phyloP scores from a whole-genome alignment of 2,329 filamentous ascomycete genomes.

The Grosmannia clavigera region DNA sequence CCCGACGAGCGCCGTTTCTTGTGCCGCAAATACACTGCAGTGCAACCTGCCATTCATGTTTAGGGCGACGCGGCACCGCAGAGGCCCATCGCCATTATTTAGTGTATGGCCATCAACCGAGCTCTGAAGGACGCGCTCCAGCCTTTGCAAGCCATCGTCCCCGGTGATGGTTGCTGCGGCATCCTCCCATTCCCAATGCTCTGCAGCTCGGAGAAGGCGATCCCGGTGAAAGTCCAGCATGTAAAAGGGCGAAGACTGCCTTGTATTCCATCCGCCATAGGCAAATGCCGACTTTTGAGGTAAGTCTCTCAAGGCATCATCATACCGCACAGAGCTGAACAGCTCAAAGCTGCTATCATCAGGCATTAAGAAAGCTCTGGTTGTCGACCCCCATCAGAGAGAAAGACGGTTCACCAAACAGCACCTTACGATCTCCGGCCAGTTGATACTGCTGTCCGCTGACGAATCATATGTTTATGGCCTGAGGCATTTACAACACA shows the following conservation, averaged over 20 bases:
- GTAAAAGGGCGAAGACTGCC: constrained; percentile 52
- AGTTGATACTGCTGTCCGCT: background rate
- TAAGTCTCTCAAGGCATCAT: constrained; percentile 40
- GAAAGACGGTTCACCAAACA: background rate
- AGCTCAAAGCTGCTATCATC: constrained; percentile 39
- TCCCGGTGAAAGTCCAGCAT: constrained; percentile 70
- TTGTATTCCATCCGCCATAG: constrained; percentile 40
- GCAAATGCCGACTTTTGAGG: constrained; percentile 22
- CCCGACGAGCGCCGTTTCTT: constrained; percentile 31
- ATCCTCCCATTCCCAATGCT: constrained; percentile 40
- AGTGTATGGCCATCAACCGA: background rate
- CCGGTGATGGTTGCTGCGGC: constrained; percentile 34
- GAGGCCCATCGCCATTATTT: constrained; percentile 17
- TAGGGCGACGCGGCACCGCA: constrained; percentile 45
- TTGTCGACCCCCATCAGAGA: background rate
- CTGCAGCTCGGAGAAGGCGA: constrained; percentile 55
- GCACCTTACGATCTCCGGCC: background rate
- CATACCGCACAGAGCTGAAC: constrained; percentile 62
- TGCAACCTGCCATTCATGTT: constrained; percentile 32
- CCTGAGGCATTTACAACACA: constrained; percentile 7
- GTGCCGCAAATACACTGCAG: constrained; percentile 25
- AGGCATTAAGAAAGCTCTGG: constrained; percentile 11
- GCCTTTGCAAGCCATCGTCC: constrained; percentile 27
- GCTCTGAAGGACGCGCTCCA: constrained; percentile 23
- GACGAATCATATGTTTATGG: constrained; percentile 9